These are phyloP conservation scores for Gastrodia elata DNA, from an alignment of 106 monocot species.

Conservation along the genomic window DNA sequence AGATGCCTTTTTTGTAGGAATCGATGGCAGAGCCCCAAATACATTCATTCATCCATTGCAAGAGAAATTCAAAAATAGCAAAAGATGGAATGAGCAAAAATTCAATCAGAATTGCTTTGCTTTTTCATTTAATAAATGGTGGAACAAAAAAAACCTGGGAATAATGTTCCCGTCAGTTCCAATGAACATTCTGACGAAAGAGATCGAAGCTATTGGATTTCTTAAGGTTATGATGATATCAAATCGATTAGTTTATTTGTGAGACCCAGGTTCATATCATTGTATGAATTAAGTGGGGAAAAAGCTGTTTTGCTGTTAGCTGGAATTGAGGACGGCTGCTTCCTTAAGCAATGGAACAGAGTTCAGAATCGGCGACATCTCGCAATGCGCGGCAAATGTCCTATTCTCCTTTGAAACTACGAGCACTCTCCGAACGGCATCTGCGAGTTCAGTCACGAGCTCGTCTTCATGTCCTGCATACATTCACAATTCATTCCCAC, in stretches of 20 bases:
- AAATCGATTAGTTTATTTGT: neutral
- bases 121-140: neutral
- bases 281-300: neutral
- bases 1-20: too few species aligned
- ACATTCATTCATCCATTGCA: too few species aligned
- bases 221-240: neutral
- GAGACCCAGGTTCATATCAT: too few species aligned
- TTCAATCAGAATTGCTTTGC: neutral
- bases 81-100: too few species aligned
- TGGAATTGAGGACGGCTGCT: neutral
- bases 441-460: constrained; percentile 39
- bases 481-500: too few species aligned
- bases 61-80: too few species aligned
- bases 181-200: too few species aligned
- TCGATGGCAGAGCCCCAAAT: too few species aligned
- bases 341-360: neutral
- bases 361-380: neutral
- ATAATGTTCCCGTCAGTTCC: too few species aligned
- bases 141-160: too few species aligned
- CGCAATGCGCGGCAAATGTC: neutral
- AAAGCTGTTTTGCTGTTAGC: neutral
- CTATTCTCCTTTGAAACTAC: constrained; percentile 3
- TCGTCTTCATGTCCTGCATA: constrained; percentile 56
- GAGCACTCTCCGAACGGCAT: constrained; percentile 58
- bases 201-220: neutral